Percentiles rank a stretch among this genome's conserved stretches.
These are phyloP conservation scores for Fusarium mangiferae DNA, from an alignment of 2,329 filamentous ascomycete species.

Conservation along the genomic window DNA sequence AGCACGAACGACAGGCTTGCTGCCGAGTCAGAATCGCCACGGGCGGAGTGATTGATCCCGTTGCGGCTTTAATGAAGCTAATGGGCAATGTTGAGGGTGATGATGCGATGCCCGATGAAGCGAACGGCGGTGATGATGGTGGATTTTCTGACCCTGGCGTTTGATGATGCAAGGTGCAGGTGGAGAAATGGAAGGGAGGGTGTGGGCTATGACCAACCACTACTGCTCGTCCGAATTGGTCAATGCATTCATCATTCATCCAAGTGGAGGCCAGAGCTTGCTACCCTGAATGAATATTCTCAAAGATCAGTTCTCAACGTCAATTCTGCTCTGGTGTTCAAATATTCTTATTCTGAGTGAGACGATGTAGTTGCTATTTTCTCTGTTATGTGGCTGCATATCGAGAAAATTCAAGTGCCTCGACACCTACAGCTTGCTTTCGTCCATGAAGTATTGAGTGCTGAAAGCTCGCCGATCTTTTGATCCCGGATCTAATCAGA, in stretches of 20 bases:
- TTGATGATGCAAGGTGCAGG: slow-evolving; percentile 36
- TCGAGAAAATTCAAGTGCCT: neutral
- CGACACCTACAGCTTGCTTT: neutral
- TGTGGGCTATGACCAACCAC: slow-evolving; percentile 33
- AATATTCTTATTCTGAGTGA: neutral
- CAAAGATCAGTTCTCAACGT: neutral
- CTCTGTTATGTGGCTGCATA: neutral
- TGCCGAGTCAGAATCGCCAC: neutral
- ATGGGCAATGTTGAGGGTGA: neutral
- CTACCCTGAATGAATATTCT: slow-evolving; percentile 4
- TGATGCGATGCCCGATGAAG: slow-evolving; percentile 1
- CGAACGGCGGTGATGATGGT: slow-evolving; percentile 23
- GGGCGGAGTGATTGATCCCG: neutral
- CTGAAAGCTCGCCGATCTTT: slow-evolving; percentile 5
- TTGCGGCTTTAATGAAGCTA: neutral
- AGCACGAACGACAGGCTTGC: neutral
- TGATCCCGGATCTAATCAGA: slow-evolving; percentile 26
- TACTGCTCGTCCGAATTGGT: neutral
- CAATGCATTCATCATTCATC: slow-evolving; percentile 10
- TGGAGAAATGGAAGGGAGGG: slow-evolving; percentile 27
- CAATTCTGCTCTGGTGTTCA: neutral
- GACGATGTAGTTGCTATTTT: neutral
- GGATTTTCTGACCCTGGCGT: slow-evolving; percentile 11
- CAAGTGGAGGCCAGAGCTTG: neutral
- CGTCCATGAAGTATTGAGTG: too few relatives aligned